Evolutionary conservation across 768 basidiomycete species (phyloP), one percentile per base, ranked within the genome.

Genomic region (Myochromella boudieri): DNA sequence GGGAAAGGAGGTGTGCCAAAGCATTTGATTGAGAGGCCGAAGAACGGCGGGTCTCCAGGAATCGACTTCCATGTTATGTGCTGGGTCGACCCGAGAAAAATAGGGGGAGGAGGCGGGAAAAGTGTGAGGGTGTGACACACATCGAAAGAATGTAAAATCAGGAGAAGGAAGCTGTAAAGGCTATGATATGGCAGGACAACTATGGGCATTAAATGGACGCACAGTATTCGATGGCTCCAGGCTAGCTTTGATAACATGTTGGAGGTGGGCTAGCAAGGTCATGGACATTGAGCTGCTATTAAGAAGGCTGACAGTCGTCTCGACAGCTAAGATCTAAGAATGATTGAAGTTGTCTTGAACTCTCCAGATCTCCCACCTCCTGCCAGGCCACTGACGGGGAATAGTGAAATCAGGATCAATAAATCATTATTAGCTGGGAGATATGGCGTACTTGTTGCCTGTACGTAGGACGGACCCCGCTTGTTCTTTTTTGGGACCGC

Each of bases 71-170:
- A 51, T 25, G 29, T 26, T 3, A 43, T 32, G 9, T 4, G 18
- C 15, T 44, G 9, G 8, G 38, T 41, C 1, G 42, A 25, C 15
- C 42, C 38, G 15, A 47, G 42, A 39, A 15, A 51, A 25, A 51
- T 42, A 38, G 51, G 44, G 8, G 42, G 38, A 10, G 44, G 33
- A 2, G 40, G 40, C 11, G 50, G 36, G 6, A 47, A 26, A 25
- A 52, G 27, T n/a, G 12, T 43, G 14, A 47, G 41, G 2, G 41
- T 29, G 3, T 31, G 17, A 15, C 32, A 48, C n/a, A 41, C 37
- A 14, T 41, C 8, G 9, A 31, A 31, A n/a, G n/a, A n/a, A n/a
- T n/a, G n/a, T n/a, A n/a, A n/a, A n/a, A n/a, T n/a, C n/a, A n/a
- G n/a, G n/a, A n/a, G n/a, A n/a, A n/a, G n/a, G n/a, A 31, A 31